Evolutionary conservation across 2,329 filamentous ascomycete genomes (phyloP), one percentile per base, ranked within the genome.

Genomic region (Huntiella abstrusa): DNA sequence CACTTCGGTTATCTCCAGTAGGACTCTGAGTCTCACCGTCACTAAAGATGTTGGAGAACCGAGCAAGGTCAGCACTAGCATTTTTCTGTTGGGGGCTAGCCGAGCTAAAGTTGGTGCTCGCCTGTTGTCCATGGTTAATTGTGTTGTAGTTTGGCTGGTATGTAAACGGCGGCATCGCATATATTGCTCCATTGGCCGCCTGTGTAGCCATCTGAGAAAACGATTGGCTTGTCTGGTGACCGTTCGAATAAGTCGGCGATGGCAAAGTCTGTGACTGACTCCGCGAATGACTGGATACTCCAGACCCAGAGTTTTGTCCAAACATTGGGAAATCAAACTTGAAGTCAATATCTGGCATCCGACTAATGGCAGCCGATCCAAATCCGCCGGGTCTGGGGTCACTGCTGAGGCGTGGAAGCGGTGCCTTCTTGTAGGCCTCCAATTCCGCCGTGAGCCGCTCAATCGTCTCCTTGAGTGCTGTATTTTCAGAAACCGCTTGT

Each of bases 271-370:
- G 45, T 57, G 43, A 52, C 50, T 1, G 59, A 10, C 13, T 43
- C 12, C 19, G 41, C 5, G 41, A 33, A 17, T 43, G 41, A 11
- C 22, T 12, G 13, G 22, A 16, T 12, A 19, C 33, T 15, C 11
- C 54, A 5, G 68, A 64, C 4, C 71, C 68, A 0, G 73, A 71
- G 19, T 92, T 70, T 49, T 77, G 72, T 41, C 91, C 91, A 56
- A 98, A 96, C 58, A 83, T 87, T 53, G 91, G 88, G 53, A 96
- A 96, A 54, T 96, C 88, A 55, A 98, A 96, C 54, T 88, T 80
- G 58, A 96, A 96, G 58, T 81, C 86, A 59, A 82, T 80, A 52
- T 82, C 80, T 55, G 70, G 76, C 46, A 79, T 65, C 53, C 76
- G 79, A 59, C 66, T 73, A 52, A 75, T 58, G 8, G 67, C 67